Base-by-base conservation (phyloP, 73 alveolate species). In the Effrenium voratum region DNA sequence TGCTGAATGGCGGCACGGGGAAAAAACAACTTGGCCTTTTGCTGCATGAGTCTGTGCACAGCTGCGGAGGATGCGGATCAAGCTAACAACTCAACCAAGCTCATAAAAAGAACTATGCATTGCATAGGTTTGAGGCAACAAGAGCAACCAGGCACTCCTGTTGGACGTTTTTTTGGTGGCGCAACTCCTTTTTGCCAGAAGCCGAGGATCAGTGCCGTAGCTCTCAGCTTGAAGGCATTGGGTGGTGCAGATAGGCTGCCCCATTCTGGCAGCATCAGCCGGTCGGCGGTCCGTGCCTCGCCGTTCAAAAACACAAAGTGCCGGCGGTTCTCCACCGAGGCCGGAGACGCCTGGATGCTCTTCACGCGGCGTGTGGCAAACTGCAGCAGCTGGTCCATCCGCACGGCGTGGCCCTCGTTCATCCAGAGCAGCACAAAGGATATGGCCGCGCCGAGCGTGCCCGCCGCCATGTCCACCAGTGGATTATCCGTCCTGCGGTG, bases 181-280 rank as follows among this genome's bases (percentile, higher is more conserved):
- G n/a, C n/a, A n/a, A n/a, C n/a, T n/a, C n/a, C n/a, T n/a, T n/a
- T n/a, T n/a, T n/a, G n/a, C n/a, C n/a, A n/a, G n/a, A n/a, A n/a
- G n/a, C n/a, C n/a, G n/a, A n/a, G n/a, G n/a, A n/a, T n/a, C n/a
- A 57, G 28, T 22, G 72, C 72, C 72, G 28, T 57, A 57, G 88
- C 88, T 47, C 88, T 41, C 60, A 77, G 88, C 66, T 77, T 77
- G 55, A 60, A 57, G 19, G 88, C 36, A 60, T 77, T 77, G 60
- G 88, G 59, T 16, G 88, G 88, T 4, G 88, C 88, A 32, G 38
- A 43, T 28, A 77, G 40, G 28, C 38, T 22, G 26, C 66, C 88
- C 88, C 88, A 77, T 36, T 77, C 88, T 45, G 88, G 66, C 55
- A 77, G 88, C 36, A 77, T 60, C 60, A 77, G 26, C 55, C 46